phyloP scores from a whole-genome alignment of 331 rosid species.

The Erythrophleum ivorense region DNA sequence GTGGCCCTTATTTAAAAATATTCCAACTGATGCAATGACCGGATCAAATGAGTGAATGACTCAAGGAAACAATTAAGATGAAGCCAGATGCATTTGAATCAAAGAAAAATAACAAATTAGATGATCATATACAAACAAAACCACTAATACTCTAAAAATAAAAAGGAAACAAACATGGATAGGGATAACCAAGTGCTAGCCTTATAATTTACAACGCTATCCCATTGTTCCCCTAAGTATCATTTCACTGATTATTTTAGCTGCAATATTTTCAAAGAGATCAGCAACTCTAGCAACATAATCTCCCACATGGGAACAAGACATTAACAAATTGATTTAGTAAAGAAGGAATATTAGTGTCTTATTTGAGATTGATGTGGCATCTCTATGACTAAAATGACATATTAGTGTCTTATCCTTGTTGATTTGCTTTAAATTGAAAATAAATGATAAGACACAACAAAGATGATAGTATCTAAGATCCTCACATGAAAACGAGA shows the following conservation, averaged over 20 bases:
- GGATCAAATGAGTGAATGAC: slow-evolving; percentile 97
- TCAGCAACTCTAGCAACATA: slow-evolving; percentile 99
- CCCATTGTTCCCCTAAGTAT: slow-evolving; percentile 99
- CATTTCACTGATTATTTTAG: slow-evolving; percentile 99
- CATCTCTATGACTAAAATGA: too few species aligned
- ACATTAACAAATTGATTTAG: too few species aligned
- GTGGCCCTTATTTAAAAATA: slow-evolving; percentile 88
- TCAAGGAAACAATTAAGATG: slow-evolving; percentile 99
- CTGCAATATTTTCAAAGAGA: slow-evolving; percentile 99
- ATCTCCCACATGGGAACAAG: slow-evolving; percentile 99
- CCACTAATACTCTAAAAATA: slow-evolving; percentile 24
- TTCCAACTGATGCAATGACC: slow-evolving; percentile 87
- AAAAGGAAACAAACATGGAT: slow-evolving; percentile 18
- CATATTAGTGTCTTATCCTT: too few species aligned
- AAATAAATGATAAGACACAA: too few species aligned
- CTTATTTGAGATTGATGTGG: too few species aligned
- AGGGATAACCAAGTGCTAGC: slow-evolving; percentile 45
- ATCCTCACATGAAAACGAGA: too few species aligned
- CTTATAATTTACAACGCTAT: slow-evolving; percentile 89
- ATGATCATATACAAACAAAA: slow-evolving; percentile 32
- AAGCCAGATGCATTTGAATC: slow-evolving; percentile 97
- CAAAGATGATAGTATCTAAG: too few species aligned
- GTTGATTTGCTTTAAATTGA: too few species aligned
- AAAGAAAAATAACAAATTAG: slow-evolving; percentile 45
- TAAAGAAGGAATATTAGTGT: too few species aligned